Conservation (phyloP, 768 basidiomycete species). For the Lentinula edodes region DNA sequence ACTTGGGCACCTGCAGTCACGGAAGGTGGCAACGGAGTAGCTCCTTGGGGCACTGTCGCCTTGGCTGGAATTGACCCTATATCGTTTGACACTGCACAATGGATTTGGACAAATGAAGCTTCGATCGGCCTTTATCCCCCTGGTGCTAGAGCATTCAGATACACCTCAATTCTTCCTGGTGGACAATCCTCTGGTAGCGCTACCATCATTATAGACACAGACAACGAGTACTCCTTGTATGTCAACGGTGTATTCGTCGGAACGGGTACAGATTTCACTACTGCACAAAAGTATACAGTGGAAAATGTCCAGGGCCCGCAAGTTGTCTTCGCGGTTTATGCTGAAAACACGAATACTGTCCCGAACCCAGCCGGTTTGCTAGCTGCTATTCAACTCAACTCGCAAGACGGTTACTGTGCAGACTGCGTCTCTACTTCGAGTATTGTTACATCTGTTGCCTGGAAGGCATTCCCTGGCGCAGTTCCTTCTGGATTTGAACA, state of each 20-base stretch:
- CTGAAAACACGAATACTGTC: not conserved
- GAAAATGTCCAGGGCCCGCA: conserved; percentile 1
- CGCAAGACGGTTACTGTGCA: not conserved
- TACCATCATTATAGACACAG: conserved; percentile 18
- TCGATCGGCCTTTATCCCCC: conserved; percentile 11
- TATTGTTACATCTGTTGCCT: not conserved
- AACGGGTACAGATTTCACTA: conserved; percentile 1
- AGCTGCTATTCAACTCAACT: conserved; percentile 4
- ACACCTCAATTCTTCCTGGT: conserved; percentile 14
- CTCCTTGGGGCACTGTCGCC: conserved; percentile 21
- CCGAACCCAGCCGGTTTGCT: conserved; percentile 7
- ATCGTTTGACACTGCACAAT: conserved; percentile 15
- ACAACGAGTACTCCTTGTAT: conserved; percentile 22
- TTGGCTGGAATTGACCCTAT: conserved; percentile 13
- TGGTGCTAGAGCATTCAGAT: conserved; percentile 22
- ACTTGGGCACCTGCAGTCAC: conserved; percentile 15
- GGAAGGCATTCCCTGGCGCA: conserved; percentile 4
- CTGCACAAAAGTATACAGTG: not conserved
- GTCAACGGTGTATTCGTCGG: conserved; percentile 21
- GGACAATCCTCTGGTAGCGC: conserved; percentile 20
- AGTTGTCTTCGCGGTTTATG: conserved; percentile 1
- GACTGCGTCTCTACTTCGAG: not conserved
- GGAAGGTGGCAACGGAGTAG: conserved; percentile 17
- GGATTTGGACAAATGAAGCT: conserved; percentile 23
- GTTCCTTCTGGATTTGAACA: conserved; percentile 5